Conservation (phyloP, 2,329 filamentous ascomycete genomes). For the Huntiella savannae region DNA sequence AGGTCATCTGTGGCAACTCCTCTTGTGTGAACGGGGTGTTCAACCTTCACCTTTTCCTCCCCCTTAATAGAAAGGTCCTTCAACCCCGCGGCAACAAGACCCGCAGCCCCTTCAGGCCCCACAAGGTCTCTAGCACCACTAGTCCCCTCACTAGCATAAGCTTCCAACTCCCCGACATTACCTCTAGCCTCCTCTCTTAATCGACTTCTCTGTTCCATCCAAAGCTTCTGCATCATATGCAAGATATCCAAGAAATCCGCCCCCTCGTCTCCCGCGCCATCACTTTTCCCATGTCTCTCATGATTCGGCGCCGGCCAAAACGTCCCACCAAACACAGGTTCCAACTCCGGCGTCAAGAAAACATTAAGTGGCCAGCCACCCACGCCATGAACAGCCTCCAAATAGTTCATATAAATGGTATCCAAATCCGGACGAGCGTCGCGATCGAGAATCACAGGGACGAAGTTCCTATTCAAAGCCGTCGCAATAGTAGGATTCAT, state of each 20-base stretch:
- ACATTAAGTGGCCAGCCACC: constrained; percentile 93
- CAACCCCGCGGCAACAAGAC: background rate
- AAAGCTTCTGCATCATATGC: constrained; percentile 54
- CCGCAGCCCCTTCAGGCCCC: background rate
- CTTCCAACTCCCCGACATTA: constrained; percentile 60
- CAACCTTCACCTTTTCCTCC: background rate
- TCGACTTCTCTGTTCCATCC: constrained; percentile 67
- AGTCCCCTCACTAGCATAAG: constrained; percentile 69
- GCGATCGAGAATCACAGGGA: constrained; percentile 82
- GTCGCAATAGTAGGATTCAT: constrained; percentile 61
- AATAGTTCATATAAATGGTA: constrained; percentile 95
- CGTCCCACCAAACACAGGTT: constrained; percentile 88
- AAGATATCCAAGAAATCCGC: constrained; percentile 72
- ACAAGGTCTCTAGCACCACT: constrained; percentile 5
- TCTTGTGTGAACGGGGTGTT: constrained; percentile 1
- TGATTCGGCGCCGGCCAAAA: constrained; percentile 73
- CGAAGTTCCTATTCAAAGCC: constrained; percentile 69
- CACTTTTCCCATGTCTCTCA: constrained; percentile 6
- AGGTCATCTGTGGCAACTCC: constrained; percentile 41
- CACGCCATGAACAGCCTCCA: constrained; percentile 74
- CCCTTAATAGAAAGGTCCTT: constrained; percentile 1
- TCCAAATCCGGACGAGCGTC: constrained; percentile 91
- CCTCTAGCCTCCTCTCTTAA: constrained; percentile 70
- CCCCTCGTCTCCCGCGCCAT: constrained; percentile 26
- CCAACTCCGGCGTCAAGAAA: constrained; percentile 83